Percentiles rank a stretch among this genome's conserved stretches.
phyloP scores from a whole-genome alignment of 257 asterid species.

The Nicotiana benthamiana region DNA sequence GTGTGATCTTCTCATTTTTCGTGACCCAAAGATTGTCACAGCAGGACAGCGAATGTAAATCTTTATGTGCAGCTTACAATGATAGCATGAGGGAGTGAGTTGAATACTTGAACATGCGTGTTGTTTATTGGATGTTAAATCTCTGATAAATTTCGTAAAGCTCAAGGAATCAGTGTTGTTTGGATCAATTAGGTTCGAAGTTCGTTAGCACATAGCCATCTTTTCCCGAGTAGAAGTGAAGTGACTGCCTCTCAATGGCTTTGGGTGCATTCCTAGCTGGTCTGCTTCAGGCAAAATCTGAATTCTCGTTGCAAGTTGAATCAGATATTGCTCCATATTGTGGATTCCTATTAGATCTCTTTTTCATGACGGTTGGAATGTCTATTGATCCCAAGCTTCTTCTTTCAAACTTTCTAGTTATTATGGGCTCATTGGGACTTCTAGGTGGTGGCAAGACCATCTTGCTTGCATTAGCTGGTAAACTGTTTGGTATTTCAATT shows the following conservation, averaged over 20 bases:
- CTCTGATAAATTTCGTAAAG: too few relatives aligned
- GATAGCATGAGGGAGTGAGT: too few relatives aligned
- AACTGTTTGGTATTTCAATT: constrained; percentile 72
- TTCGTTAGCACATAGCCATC: too few relatives aligned
- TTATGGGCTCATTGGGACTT: constrained; percentile 71
- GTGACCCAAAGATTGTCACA: too few relatives aligned
- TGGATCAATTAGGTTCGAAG: too few relatives aligned
- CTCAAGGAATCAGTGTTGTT: too few relatives aligned
- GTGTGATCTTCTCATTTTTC: too few relatives aligned
- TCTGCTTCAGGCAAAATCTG: constrained; percentile 97
- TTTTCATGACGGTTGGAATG: constrained; percentile 99
- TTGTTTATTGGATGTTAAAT: too few relatives aligned
- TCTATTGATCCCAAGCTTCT: constrained; percentile 98
- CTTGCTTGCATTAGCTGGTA: constrained; percentile 81
- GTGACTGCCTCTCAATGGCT: constrained; percentile 80
- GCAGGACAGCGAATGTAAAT: too few relatives aligned
- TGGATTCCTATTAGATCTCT: constrained; percentile 95
- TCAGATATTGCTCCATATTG: constrained; percentile 99
- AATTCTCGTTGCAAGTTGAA: constrained; percentile 95
- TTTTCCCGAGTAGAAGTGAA: too few relatives aligned
- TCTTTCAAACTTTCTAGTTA: constrained; percentile 81
- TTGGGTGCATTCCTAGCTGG: constrained; percentile 94
- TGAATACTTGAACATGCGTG: too few relatives aligned
- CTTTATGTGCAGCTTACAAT: too few relatives aligned
- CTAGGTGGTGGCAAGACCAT: constrained; percentile 81